Conservation (phyloP, 768 basidiomycete species). For the Pleurotus salmoneostramineus region DNA sequence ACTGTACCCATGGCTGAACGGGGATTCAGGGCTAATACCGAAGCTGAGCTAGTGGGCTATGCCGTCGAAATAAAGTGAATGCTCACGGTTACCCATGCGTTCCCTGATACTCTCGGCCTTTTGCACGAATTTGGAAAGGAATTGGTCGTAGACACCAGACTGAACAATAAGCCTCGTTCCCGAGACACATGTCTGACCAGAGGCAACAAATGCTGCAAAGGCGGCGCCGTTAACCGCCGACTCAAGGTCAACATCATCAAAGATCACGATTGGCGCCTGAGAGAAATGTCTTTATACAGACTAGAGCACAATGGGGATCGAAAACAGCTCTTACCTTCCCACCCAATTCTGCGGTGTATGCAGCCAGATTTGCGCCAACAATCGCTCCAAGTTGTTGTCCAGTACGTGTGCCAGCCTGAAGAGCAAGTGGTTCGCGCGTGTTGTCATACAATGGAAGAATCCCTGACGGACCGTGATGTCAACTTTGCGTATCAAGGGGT, state of each 20-base stretch:
- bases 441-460: background rate
- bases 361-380: slow-evolving; percentile 69
- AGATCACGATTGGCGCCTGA: slow-evolving; percentile 78
- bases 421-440: slow-evolving; percentile 1
- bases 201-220: slow-evolving; percentile 82
- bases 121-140: slow-evolving; percentile 56
- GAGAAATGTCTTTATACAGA: background rate
- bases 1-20: slow-evolving; percentile 77
- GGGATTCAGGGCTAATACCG: slow-evolving; percentile 58
- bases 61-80: background rate
- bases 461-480: slow-evolving; percentile 67
- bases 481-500: slow-evolving; percentile 72
- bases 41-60: background rate
- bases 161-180: slow-evolving; percentile 83
- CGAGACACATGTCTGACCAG: slow-evolving; percentile 90
- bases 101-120: slow-evolving; percentile 59
- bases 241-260: slow-evolving; percentile 69
- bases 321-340: slow-evolving; percentile 55
- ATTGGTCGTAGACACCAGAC: slow-evolving; percentile 61
- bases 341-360: slow-evolving; percentile 81
- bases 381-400: slow-evolving; percentile 71
- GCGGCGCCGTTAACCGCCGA: slow-evolving; percentile 81
- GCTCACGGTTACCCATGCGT: slow-evolving; percentile 79
- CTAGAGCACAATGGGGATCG: background rate
- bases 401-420: slow-evolving; percentile 72